phyloP scores from a whole-genome alignment of 345 rosid species.

The Gossypium longicalyx region DNA sequence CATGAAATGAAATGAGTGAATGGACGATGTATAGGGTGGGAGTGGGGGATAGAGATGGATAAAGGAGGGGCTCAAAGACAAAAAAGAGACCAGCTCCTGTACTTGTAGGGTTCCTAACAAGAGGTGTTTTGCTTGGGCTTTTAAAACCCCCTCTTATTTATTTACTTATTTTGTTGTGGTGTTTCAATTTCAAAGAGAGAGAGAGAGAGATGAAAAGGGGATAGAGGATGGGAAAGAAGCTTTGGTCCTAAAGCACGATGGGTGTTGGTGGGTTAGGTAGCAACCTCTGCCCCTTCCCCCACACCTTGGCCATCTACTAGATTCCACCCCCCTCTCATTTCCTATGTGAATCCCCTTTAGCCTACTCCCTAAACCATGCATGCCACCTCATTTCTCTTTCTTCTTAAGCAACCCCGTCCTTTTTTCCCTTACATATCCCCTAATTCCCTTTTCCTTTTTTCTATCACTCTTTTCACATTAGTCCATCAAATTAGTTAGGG shows the following conservation, averaged over 20 bases:
- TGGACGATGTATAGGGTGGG: background rate
- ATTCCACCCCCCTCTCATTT: conserved; percentile 30
- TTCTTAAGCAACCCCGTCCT: conserved; percentile 19
- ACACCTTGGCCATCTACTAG: conserved; percentile 44
- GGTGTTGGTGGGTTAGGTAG: conserved; percentile 74
- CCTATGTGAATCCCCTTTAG: background rate
- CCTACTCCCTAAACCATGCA: background rate
- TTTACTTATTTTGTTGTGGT: background rate
- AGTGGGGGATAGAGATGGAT: conserved; percentile 9
- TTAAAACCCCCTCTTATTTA: conserved; percentile 15
- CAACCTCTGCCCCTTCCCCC: conserved; percentile 51
- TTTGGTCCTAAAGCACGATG: conserved; percentile 44
- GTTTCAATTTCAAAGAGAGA: background rate
- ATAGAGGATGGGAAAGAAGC: conserved; percentile 34
- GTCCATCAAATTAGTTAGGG: too few species aligned
- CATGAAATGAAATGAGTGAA: background rate
- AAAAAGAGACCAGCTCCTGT: conserved; percentile 31
- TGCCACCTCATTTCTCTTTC: conserved; percentile 34
- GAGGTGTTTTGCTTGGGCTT: conserved; percentile 23
- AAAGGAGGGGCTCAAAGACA: conserved; percentile 12
- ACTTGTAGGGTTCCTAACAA: conserved; percentile 25
- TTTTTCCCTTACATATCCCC: background rate
- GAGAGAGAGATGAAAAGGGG: background rate
- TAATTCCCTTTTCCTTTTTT: too few species aligned
- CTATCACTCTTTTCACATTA: too few species aligned